Percentiles rank a stretch among this genome's conserved stretches.
phyloP scores from a whole-genome alignment of 2,329 filamentous ascomycete genomes.

The Talaromyces marneffei region DNA sequence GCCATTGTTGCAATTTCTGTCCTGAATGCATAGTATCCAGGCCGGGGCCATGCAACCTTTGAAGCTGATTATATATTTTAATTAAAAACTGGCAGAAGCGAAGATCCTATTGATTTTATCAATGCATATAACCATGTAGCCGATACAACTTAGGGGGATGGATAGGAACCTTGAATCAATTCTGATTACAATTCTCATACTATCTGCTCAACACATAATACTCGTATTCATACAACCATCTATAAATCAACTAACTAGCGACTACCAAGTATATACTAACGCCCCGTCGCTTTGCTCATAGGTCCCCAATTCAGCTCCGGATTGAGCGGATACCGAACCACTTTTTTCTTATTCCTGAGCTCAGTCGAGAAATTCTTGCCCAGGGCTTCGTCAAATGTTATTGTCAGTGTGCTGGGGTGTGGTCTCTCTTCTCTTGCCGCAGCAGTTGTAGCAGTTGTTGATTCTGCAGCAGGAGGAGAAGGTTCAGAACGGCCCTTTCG shows the following conservation, averaged over 20 bases:
- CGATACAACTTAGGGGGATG: no score
- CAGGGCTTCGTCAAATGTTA: constrained; percentile 74
- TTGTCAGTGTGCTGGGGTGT: constrained; percentile 45
- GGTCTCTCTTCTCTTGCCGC: constrained; percentile 17
- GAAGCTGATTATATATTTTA: no score
- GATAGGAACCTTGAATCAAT: neutral
- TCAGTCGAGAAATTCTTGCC: constrained; percentile 55
- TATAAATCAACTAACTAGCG: neutral
- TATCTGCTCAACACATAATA: constrained; percentile 18
- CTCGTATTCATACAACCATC: neutral
- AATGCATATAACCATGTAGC: no score
- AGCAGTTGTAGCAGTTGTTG: constrained; percentile 17
- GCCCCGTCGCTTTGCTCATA: constrained; percentile 47
- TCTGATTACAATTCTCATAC: neutral
- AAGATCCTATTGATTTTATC: no score
- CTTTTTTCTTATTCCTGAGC: constrained; percentile 52
- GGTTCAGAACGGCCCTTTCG: constrained; percentile 23
- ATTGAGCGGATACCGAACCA: constrained; percentile 85
- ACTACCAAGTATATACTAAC: neutral
- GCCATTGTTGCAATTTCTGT: no score
- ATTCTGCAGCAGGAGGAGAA: neutral
- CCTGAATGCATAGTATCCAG: no score
- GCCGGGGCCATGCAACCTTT: no score
- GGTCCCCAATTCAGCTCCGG: constrained; percentile 93
- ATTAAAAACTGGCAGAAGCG: no score